A percentile compares a stretch with the other conserved stretches of the same genome.
These are phyloP conservation scores for Fusarium humuli DNA, from an alignment of 2,329 filamentous ascomycete species.

Conservation along the genomic window DNA sequence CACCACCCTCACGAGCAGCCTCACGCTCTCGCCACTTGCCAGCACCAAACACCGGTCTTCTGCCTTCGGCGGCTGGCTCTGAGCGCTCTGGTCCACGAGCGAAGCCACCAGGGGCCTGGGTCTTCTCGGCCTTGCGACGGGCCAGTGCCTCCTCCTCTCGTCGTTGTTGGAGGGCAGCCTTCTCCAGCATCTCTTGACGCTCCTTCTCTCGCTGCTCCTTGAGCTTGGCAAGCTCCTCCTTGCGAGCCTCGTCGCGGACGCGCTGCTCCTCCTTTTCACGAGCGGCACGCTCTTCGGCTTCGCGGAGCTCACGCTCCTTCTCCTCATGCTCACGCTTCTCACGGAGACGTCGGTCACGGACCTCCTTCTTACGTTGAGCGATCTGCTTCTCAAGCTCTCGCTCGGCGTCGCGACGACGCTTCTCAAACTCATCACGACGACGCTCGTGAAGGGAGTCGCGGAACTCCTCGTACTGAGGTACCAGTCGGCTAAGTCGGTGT, in stretches of 20 bases:
- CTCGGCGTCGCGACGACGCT: slow-evolving; percentile 89
- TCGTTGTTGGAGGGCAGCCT: slow-evolving; percentile 77
- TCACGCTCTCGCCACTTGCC: slow-evolving; percentile 60
- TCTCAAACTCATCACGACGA: slow-evolving; percentile 95
- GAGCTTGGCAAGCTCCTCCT: slow-evolving; percentile 73
- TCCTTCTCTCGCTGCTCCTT: slow-evolving; percentile 75
- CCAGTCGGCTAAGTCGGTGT: slow-evolving; percentile 86
- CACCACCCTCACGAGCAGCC: slow-evolving; percentile 41
- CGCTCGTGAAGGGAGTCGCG: slow-evolving; percentile 84
- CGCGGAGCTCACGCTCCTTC: slow-evolving; percentile 78
- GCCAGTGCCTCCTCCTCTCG: slow-evolving; percentile 91
- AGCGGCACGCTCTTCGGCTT: slow-evolving; percentile 86
- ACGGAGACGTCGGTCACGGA: slow-evolving; percentile 82
- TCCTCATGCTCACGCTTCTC: slow-evolving; percentile 90
- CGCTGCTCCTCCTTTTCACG: slow-evolving; percentile 89
- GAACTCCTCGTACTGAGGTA: slow-evolving; percentile 87
- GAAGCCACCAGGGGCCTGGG: slow-evolving; percentile 52
- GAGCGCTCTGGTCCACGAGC: slow-evolving; percentile 47
- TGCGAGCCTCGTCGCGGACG: slow-evolving; percentile 82
- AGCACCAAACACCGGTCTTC: slow-evolving; percentile 51
- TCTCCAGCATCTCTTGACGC: slow-evolving; percentile 75
- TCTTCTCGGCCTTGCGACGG: slow-evolving; percentile 75
- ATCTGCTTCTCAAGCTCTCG: slow-evolving; percentile 94
- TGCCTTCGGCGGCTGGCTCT: slow-evolving; percentile 47
- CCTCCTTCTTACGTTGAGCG: slow-evolving; percentile 85